Conservation (phyloP, 73 alveolate species). For the Symbiodinium pilosum region DNA sequence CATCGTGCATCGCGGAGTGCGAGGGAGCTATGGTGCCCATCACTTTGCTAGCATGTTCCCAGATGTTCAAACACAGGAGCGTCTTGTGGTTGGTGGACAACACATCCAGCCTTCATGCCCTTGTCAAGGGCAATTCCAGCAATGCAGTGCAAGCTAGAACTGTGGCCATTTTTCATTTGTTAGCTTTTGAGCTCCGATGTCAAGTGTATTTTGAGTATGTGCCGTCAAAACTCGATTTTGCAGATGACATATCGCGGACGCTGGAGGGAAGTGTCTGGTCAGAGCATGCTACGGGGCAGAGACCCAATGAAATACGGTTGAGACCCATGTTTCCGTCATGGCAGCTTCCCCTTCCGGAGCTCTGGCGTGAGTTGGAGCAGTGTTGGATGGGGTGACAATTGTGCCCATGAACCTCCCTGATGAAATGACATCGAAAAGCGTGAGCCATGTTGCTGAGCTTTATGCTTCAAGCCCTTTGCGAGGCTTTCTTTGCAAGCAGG, state of each 20-base stretch:
- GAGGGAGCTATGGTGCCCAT: constrained; percentile 15
- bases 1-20: neutral
- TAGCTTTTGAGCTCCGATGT: neutral
- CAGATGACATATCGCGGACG: neutral
- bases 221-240: neutral
- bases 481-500: no score
- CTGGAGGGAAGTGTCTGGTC: neutral
- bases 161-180: neutral
- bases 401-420: no score
- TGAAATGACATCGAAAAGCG: no score
- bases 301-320: neutral
- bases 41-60: neutral
- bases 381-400: neutral
- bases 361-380: neutral
- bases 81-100: neutral
- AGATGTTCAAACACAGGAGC: neutral
- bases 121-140: neutral
- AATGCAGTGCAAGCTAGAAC: neutral
- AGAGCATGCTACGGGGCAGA: neutral
- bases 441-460: no score
- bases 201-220: neutral
- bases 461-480: no score
- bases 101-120: neutral
- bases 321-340: neutral
- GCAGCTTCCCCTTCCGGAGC: neutral